Conservation (phyloP, 306 rosid genomes). For the Lagenaria siceraria region DNA sequence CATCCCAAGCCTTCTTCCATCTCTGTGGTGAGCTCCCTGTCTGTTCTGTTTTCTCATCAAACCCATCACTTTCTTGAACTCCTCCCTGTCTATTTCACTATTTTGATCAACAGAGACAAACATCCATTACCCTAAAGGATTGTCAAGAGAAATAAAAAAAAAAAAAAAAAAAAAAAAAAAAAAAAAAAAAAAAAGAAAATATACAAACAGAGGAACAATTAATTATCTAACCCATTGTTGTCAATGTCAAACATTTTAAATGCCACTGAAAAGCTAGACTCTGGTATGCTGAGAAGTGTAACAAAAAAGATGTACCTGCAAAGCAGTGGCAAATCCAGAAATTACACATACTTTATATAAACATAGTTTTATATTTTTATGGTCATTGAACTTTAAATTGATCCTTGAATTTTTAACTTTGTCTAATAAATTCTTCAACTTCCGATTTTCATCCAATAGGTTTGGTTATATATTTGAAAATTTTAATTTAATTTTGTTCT, state of each 20-base stretch:
- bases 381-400: too few species aligned
- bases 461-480: too few species aligned
- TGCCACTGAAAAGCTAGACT: conserved; percentile 55
- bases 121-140: too few species aligned
- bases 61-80: conserved; percentile 68
- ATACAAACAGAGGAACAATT: neutral
- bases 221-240: conserved; percentile 41
- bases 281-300: conserved; percentile 75
- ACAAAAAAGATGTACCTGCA: conserved; percentile 60
- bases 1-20: conserved; percentile 29
- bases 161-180: neutral
- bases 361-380: too few species aligned
- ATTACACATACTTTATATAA: too few species aligned
- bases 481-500: too few species aligned
- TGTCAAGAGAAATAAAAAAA: neutral
- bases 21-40: conserved; percentile 43
- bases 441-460: too few species aligned
- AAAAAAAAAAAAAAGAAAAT: neutral
- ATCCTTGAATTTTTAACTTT: too few species aligned
- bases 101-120: neutral
- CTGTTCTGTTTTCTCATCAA: conserved; percentile 57
- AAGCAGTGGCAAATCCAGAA: neutral
- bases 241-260: conserved; percentile 81
- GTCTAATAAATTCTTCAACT: too few species aligned
- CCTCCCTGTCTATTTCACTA: conserved; percentile 55